Evolutionary conservation across 2,329 filamentous ascomycete species (phyloP).

Genomic region (Calonectria naviculata): DNA sequence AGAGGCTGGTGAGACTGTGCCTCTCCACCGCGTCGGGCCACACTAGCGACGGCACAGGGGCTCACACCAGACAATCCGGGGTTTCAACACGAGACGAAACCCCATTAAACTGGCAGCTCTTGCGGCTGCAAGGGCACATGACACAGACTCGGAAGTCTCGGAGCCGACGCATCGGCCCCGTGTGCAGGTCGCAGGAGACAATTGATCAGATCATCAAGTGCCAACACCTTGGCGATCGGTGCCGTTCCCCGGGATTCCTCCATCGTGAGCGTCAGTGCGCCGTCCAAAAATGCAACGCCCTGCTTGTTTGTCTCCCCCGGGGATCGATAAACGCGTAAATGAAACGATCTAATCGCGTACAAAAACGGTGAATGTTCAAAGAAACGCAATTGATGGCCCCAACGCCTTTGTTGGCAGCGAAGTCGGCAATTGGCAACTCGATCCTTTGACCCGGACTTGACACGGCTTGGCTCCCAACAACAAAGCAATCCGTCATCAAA

Average conservation of each 20-base stretch:
- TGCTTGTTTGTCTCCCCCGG: neutral
- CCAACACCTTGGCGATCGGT: neutral
- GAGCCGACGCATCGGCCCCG: neutral
- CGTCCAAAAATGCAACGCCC: too few species aligned
- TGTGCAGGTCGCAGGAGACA: too few species aligned
- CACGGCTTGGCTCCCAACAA: neutral
- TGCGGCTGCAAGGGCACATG: neutral
- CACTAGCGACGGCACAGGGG: neutral
- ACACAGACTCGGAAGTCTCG: neutral
- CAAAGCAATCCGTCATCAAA: neutral
- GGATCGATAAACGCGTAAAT: neutral
- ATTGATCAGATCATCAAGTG: neutral
- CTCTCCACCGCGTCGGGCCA: neutral
- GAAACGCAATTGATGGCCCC: too few species aligned
- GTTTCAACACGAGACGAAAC: neutral
- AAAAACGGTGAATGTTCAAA: too few species aligned
- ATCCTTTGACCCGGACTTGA: neutral
- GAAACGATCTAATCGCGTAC: neutral
- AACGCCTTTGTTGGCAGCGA: too few species aligned
- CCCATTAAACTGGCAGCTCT: neutral
- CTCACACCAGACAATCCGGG: neutral
- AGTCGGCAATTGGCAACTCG: neutral
- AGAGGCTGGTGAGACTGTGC: neutral
- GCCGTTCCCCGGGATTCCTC: neutral
- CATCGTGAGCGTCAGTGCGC: neutral